phyloP scores from a whole-genome alignment of 805 yeast species.

The Lipomyces oligophaga region DNA sequence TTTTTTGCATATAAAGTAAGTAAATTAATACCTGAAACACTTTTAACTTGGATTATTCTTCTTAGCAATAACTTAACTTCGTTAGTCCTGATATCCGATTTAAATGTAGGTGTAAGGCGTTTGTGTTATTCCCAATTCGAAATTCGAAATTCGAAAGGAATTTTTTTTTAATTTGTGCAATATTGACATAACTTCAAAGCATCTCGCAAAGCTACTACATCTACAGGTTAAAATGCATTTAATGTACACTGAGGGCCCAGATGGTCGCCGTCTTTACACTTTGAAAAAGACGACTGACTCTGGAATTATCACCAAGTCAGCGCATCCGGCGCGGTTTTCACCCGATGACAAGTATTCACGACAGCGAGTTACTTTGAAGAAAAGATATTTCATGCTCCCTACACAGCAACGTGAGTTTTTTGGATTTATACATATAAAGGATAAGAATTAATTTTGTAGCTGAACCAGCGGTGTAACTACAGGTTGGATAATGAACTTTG shows the following conservation, averaged over 20 bases:
- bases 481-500: background rate
- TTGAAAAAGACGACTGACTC: constrained; percentile 71
- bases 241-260: constrained; percentile 93
- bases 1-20: no score
- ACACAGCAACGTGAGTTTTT: constrained; percentile 53
- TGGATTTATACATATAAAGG: no score
- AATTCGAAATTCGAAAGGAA: background rate
- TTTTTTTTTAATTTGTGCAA: background rate
- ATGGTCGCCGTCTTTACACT: constrained; percentile 95
- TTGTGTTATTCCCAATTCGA: no score
- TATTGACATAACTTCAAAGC: background rate
- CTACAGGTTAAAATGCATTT: constrained; percentile 69
- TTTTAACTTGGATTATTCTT: background rate
- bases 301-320: constrained; percentile 96
- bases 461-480: background rate
- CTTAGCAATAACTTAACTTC: background rate
- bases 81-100: constrained; percentile 2
- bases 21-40: background rate
- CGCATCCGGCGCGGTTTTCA: constrained; percentile 99
- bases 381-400: constrained; percentile 85
- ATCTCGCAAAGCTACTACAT: background rate
- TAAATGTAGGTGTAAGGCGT: no score
- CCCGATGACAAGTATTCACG: constrained; percentile 99
- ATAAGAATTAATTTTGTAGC: background rate
- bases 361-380: constrained; percentile 97